Conservation (phyloP, 1,139 yeast species). For the Scheffersomyces illinoinensis region DNA sequence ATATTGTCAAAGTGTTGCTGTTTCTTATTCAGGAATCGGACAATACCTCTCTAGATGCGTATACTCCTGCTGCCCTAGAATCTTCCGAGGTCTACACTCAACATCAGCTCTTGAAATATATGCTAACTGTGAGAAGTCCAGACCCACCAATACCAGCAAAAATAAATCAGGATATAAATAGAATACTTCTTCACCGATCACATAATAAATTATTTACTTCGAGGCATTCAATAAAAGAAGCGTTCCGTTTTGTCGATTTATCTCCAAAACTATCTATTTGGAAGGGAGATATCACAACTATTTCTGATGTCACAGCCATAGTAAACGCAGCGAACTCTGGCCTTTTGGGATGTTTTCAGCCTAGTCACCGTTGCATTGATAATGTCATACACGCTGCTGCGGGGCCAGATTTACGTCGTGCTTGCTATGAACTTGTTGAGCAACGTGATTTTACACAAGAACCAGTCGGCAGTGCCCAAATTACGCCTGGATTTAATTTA, state of each 20-base stretch:
- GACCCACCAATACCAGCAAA: background rate
- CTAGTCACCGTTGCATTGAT: constrained; percentile 5
- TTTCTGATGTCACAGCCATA: constrained; percentile 3
- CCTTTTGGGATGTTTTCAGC: constrained; percentile 4
- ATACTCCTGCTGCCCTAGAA: background rate
- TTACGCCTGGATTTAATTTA: constrained; percentile 4
- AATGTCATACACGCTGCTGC: constrained; percentile 5
- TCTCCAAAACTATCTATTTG: constrained; percentile 1
- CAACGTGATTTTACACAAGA: constrained; percentile 1
- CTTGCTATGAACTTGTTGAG: background rate
- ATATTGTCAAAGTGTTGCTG: background rate
- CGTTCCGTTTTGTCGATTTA: background rate
- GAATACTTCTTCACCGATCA: background rate
- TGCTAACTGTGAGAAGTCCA: background rate
- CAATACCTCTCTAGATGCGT: background rate
- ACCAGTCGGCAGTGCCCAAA: constrained; percentile 1
- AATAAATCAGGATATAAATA: background rate
- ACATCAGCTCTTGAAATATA: background rate
- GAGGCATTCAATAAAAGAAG: background rate
- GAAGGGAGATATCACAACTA: constrained; percentile 5
- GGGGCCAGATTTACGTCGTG: constrained; percentile 3
- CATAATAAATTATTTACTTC: background rate
- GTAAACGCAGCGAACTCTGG: constrained; percentile 5
- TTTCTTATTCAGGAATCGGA: background rate
- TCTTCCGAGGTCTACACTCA: background rate